Conservation (phyloP, 805 yeast genomes). For the Naumovozyma baii region DNA sequence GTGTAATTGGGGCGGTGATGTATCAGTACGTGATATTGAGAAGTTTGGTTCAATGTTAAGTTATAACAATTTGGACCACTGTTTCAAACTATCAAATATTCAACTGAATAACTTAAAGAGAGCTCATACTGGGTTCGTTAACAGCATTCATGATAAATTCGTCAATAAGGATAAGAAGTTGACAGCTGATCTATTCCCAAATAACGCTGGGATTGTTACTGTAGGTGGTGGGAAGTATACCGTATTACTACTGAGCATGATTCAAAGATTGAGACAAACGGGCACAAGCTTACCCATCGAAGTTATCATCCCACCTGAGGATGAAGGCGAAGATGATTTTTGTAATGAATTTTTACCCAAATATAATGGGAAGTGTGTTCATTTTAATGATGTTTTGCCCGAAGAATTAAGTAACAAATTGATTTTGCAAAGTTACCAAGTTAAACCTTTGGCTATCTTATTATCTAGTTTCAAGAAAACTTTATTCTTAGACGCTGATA, state of each 20-base stretch:
- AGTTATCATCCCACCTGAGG: conserved; percentile 61
- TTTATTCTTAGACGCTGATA: conserved; percentile 68
- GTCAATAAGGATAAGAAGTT: not conserved
- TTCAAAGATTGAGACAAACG: conserved; percentile 46
- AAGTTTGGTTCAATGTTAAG: conserved; percentile 3
- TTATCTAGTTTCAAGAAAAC: conserved; percentile 71
- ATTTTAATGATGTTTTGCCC: conserved; percentile 43
- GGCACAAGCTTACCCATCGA: conserved; percentile 73
- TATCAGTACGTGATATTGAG: conserved; percentile 1
- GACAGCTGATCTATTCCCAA: conserved; percentile 7
- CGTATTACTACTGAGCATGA: conserved; percentile 48
- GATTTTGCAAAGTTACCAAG: conserved; percentile 48
- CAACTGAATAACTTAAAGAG: conserved; percentile 9
- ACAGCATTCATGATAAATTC: not conserved
- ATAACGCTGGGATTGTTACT: conserved; percentile 55
- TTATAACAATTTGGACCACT: conserved; percentile 12
- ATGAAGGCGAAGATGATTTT: conserved; percentile 62
- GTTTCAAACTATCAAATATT: conserved; percentile 9
- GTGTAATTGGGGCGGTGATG: conserved; percentile 5
- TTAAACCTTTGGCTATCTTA: conserved; percentile 61
- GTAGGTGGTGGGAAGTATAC: conserved; percentile 72
- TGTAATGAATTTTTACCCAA: conserved; percentile 58
- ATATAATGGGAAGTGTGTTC: conserved; percentile 55
- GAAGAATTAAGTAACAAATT: conserved; percentile 34
- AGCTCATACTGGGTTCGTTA: conserved; percentile 12